Base-by-base conservation (phyloP, 345 rosid genomes). In the Dimocarpus longan region DNA sequence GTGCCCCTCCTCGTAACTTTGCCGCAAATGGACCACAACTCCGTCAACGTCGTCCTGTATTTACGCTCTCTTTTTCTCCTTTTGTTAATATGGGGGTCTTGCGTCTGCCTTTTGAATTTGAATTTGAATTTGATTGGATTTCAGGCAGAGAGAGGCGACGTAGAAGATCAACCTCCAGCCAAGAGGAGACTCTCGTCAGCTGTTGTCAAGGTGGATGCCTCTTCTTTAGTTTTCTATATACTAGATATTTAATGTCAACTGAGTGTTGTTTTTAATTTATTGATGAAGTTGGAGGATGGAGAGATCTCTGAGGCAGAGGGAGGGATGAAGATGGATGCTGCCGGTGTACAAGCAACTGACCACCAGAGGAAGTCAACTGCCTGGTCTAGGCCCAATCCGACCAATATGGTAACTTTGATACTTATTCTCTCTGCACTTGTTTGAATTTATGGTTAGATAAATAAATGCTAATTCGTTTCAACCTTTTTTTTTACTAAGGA, bases 161-260 rank as follows among this genome's bases (percentile, higher is more conserved):
- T 50, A 18, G 98, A 90, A 80, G 98, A 93, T 80, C 97, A 94
- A 80, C 98, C 93, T 75, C 98, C 93, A 21, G 90, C 95, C 2
- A 96, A 96, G 85, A 83, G 94, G 78, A 86, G 99, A 57, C 94
- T 96, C 74, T 85, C 87, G 70, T 96, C 99, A 24, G 97, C 98
- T 19, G 97, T 94, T 84, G 95, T 93, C 70, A 96, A 93, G 99
- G 99, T 94, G 73, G 57, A 50, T 19, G 21, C 62, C 12, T 70
- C 40, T 70, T 0, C 13, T 46, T 46, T 46, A 46, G 8, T 46
- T 46, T 46, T 46, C 8, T 46, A 3, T 46, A 46, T 46, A 46
- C 50, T 46, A 46, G 50, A 46, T 46, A 3, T 46, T 46, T 46
- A 46, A 46, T 46, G 24, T 40, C 57, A 18, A 48, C n/a, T 77